Conservation (phyloP, 768 basidiomycete species). For the Pisolithus tinctorius region DNA sequence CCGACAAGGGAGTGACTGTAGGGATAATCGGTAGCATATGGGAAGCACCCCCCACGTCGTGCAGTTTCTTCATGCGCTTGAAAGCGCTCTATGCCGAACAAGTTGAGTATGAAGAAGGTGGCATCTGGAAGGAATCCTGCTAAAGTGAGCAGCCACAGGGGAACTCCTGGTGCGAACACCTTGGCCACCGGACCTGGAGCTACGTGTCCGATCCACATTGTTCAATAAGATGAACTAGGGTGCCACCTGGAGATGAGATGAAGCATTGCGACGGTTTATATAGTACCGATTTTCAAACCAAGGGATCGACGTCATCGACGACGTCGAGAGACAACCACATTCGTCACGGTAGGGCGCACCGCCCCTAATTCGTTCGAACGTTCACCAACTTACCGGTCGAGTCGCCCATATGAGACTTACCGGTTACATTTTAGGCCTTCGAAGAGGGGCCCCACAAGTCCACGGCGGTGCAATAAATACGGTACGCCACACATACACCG, state of each 20-base stretch:
- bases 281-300: not conserved
- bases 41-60: constrained; percentile 21
- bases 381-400: no score
- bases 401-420: no score
- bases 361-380: no score
- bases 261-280: not conserved
- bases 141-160: constrained; percentile 1
- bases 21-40: constrained; percentile 28
- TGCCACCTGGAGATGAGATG: not conserved
- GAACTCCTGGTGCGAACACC: constrained; percentile 1
- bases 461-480: no score
- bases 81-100: constrained; percentile 24
- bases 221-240: not conserved
- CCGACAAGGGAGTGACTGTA: constrained; percentile 23
- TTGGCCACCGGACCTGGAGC: not conserved
- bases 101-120: constrained; percentile 21
- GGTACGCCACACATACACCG: no score
- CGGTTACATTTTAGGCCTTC: no score
- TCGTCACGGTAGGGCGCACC: not conserved
- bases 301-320: not conserved
- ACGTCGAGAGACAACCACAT: not conserved
- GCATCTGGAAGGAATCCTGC: constrained; percentile 23
- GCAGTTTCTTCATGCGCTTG: constrained; percentile 14
- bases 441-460: no score
- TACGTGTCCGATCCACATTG: constrained; percentile 1